Evolutionary conservation across 2,329 filamentous ascomycete genomes (phyloP), one percentile per base, ranked within the genome.

Genomic region (Malbranchea zuffiana): DNA sequence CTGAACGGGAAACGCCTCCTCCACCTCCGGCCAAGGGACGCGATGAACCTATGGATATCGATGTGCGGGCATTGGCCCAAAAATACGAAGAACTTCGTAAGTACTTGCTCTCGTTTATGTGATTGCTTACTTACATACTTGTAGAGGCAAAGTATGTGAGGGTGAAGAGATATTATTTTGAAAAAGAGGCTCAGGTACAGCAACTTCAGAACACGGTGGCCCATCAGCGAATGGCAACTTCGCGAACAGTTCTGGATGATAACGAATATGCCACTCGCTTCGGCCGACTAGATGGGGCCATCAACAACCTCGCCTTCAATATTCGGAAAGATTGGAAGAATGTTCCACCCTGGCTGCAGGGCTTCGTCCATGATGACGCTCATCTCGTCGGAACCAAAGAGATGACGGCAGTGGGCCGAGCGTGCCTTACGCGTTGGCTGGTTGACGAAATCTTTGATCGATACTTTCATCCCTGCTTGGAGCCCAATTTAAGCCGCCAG

Each of bases 131-230:
- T 35, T 16, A 40, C 32, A 29, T 7, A 10, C 31, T 39, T 26
- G 13, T 46, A 94, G 87, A 90, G 53, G 77, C 76, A 48, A 98
- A 98, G 65, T 98, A 98, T 59, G 92, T 92, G 59, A 94, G 95
- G 56, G 88, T 98, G 40, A 98, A 98, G 67, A 79, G 86, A 39
- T 82, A 95, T 51, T 98, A 95, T 57, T 96, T 96, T 58, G 90
- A 96, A 46, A 80, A 93, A 50, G 82, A 80, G 47, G 72, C 78
- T 12, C 87, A 95, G 60, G 82, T 96, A 16, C 88, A 95, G 58
- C 82, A 90, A 51, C 71, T 98, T 12, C 90, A 98, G 58, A 96
- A 98, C 58, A 90, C 86, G n/a, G 75, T 98, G 36, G 90, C 90
- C 40, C 90, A 94, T 59, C 90, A 96, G 61, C 80, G 88, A 41